These are phyloP conservation scores for Paraglomus occultum DNA, from an alignment of 192 early-diverging fungal species.

Conservation along the genomic window DNA sequence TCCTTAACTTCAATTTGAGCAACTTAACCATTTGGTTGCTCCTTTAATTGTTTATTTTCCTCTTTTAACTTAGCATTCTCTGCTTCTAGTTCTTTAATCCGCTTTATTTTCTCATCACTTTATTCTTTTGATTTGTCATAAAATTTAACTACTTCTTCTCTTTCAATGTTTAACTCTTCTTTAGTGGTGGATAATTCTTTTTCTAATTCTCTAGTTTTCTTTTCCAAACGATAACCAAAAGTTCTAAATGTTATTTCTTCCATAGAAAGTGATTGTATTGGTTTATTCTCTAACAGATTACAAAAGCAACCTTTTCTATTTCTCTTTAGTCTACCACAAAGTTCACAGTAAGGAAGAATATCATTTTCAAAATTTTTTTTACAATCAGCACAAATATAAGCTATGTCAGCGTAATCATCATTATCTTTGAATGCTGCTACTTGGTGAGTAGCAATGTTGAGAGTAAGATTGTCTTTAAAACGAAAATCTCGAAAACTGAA, in stretches of 20 bases:
- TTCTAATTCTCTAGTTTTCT: slow-evolving; percentile 16
- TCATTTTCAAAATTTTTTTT: too few relatives aligned
- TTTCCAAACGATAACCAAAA: slow-evolving; percentile 3
- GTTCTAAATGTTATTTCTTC: not conserved
- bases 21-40: too few relatives aligned
- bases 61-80: too few relatives aligned
- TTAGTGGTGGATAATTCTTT: slow-evolving; percentile 7
- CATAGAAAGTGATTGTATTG: slow-evolving; percentile 9
- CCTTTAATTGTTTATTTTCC: too few relatives aligned
- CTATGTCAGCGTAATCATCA: too few relatives aligned
- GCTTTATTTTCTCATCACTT: not conserved
- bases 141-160: slow-evolving; percentile 12
- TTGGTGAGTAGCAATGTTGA: slow-evolving; percentile 16
- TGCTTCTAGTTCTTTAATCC: slow-evolving; percentile 10
- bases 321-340: too few relatives aligned
- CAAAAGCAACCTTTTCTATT: too few relatives aligned
- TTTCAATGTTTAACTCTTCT: slow-evolving; percentile 12
- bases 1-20: too few relatives aligned
- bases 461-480: not conserved
- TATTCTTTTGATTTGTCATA: slow-evolving; percentile 3
- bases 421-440: not conserved
- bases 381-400: too few relatives aligned
- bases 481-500: not conserved
- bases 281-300: too few relatives aligned
- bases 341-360: too few relatives aligned